A percentile compares a stretch with the other conserved stretches of the same genome.
Conservation (phyloP, 2,329 filamentous ascomycete species). For the Sclerotinia spermophila region DNA sequence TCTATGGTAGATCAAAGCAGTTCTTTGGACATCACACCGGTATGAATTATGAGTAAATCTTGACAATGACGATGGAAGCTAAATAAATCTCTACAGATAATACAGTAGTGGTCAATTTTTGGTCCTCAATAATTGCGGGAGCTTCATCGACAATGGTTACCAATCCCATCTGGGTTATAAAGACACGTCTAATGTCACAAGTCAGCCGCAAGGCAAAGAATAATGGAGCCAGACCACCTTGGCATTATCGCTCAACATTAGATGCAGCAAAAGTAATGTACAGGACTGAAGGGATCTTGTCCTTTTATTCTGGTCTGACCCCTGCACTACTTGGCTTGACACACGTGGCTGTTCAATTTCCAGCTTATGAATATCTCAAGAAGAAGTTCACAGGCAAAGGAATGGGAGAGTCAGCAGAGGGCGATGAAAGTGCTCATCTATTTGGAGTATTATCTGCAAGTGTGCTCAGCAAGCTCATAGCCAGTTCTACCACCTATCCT, state of each 20-base stretch:
- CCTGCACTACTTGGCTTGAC: constrained; percentile 88
- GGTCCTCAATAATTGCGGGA: constrained; percentile 86
- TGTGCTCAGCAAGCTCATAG: constrained; percentile 89
- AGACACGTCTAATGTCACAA: constrained; percentile 97
- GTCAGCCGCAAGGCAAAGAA: constrained; percentile 55
- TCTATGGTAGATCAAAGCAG: constrained; percentile 86
- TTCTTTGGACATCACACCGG: constrained; percentile 65
- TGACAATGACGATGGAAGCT: constrained; percentile 9
- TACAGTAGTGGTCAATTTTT: constrained; percentile 74
- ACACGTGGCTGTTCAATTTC: constrained; percentile 96
- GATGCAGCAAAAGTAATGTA: constrained; percentile 98
- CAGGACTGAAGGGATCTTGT: constrained; percentile 75
- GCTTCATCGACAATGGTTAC: constrained; percentile 91
- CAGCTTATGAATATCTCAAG: constrained; percentile 91
- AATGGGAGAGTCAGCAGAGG: constrained; percentile 65
- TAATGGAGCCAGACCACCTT: constrained; percentile 61
- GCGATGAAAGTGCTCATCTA: constrained; percentile 66
- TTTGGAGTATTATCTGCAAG: constrained; percentile 82
- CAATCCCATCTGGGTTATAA: constrained; percentile 99
- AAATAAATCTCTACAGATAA: constrained; percentile 53
- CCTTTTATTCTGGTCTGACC: constrained; percentile 93
- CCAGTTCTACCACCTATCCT: constrained; percentile 92
- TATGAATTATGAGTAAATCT: constrained; percentile 39
- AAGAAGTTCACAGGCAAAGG: constrained; percentile 83
- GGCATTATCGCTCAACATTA: constrained; percentile 86